Conservation (phyloP, 2,329 filamentous ascomycete genomes). For the Zymoseptoria ardabiliae region DNA sequence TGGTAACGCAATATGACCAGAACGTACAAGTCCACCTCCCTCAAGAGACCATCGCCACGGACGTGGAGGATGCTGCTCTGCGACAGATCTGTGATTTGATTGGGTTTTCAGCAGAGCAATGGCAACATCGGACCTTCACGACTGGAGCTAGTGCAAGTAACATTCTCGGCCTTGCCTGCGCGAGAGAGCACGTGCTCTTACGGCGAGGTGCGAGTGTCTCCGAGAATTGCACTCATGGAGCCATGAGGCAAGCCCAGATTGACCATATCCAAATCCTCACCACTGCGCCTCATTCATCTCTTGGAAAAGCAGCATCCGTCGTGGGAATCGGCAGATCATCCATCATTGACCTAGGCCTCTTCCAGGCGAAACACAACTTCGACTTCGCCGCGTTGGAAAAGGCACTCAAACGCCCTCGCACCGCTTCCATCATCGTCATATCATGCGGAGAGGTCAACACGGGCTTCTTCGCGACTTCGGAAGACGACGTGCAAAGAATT, state of each 20-base stretch:
- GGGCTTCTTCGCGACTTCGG: slow-evolving; percentile 64
- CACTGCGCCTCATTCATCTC: slow-evolving; percentile 74
- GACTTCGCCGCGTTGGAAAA: slow-evolving; percentile 59
- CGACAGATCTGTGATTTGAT: slow-evolving; percentile 63
- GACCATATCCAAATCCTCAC: slow-evolving; percentile 68
- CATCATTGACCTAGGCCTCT: slow-evolving; percentile 54
- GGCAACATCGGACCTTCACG: slow-evolving; percentile 73
- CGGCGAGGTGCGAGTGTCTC: slow-evolving; percentile 47
- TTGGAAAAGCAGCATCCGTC: slow-evolving; percentile 75
- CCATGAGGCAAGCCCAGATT: slow-evolving; percentile 58
- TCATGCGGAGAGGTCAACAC: slow-evolving; percentile 89
- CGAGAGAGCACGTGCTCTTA: slow-evolving; percentile 58
- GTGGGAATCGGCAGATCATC: slow-evolving; percentile 67
- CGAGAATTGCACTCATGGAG: slow-evolving; percentile 60
- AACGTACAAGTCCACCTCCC: slow-evolving; percentile 79
- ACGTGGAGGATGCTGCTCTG: slow-evolving; percentile 67
- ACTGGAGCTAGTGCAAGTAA: slow-evolving; percentile 65
- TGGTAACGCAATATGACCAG: slow-evolving; percentile 76
- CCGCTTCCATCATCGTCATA: slow-evolving; percentile 69
- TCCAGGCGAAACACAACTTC: slow-evolving; percentile 58
- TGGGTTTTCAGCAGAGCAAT: slow-evolving; percentile 46
- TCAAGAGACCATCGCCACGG: slow-evolving; percentile 64
- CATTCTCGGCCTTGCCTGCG: slow-evolving; percentile 59
- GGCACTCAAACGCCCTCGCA: slow-evolving; percentile 42
- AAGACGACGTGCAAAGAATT: slow-evolving; percentile 54